Percentiles rank a stretch among this genome's conserved stretches.
Evolutionary conservation across 306 rosid species (phyloP).

Genomic region (Vigna unguiculata): DNA sequence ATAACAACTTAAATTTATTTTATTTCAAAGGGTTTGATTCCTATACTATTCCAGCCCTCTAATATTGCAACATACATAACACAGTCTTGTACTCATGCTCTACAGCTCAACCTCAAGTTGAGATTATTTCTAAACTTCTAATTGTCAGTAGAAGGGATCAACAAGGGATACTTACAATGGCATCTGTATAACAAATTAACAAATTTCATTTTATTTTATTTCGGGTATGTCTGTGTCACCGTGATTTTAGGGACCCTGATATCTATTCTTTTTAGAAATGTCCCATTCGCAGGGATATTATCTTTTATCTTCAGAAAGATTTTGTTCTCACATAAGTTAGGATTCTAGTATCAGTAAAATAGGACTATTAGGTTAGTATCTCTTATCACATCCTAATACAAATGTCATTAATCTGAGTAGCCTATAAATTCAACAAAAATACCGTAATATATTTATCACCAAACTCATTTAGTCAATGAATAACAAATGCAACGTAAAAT

Average conservation of each 20-base stretch:
- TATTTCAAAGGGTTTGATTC: slow-evolving; percentile 17
- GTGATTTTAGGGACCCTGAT: background rate
- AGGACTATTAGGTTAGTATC: slow-evolving; percentile 3
- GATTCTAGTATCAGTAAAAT: slow-evolving; percentile 10
- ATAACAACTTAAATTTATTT: background rate
- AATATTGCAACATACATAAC: slow-evolving; percentile 15
- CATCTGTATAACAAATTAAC: too few species aligned
- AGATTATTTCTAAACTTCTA: too few species aligned
- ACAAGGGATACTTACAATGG: too few species aligned
- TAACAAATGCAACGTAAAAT: slow-evolving; percentile 40
- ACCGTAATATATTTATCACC: background rate
- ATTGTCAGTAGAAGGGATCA: too few species aligned
- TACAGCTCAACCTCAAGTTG: too few species aligned
- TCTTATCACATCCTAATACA: slow-evolving; percentile 8
- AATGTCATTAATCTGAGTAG: slow-evolving; percentile 7
- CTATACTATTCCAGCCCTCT: background rate
- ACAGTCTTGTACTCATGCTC: too few species aligned
- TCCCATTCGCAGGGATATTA: background rate
- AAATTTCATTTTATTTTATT: too few species aligned
- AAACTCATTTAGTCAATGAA: slow-evolving; percentile 18
- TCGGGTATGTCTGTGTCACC: too few species aligned
- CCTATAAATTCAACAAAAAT: background rate
- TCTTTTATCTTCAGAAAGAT: background rate
- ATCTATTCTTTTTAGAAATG: too few species aligned
- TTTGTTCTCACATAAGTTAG: background rate